A percentile compares a stretch with the other conserved stretches of the same genome.
Evolutionary conservation across 2,329 filamentous ascomycete genomes (phyloP).

Genomic region (Aspergillus texensis): DNA sequence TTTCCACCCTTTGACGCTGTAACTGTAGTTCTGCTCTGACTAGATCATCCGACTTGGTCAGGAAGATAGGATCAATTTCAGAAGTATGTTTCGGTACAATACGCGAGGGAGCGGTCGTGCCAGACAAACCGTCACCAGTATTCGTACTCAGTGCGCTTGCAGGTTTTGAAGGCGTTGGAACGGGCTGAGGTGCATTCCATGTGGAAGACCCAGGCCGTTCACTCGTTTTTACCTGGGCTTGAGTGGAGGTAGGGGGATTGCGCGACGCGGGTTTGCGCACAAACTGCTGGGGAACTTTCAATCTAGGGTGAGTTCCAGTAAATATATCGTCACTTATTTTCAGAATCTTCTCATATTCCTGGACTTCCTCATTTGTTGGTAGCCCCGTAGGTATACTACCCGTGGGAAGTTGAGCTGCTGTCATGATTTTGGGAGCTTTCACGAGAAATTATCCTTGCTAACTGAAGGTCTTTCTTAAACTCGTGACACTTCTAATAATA

Average conservation of each 20-base stretch:
- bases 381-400: conserved; percentile 31
- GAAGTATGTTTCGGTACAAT: conserved; percentile 56
- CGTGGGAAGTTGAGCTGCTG: conserved; percentile 36
- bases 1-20: conserved; percentile 80
- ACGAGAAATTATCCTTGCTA: neutral
- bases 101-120: conserved; percentile 34
- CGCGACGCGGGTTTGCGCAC: conserved; percentile 44
- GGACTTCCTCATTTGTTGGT: conserved; percentile 57
- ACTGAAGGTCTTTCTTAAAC: neutral
- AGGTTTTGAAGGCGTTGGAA: conserved; percentile 23
- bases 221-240: conserved; percentile 31
- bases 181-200: conserved; percentile 16
- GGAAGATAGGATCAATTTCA: conserved; percentile 78
- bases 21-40: conserved; percentile 79
- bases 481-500: neutral
- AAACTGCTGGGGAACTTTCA: conserved; percentile 60
- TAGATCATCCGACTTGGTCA: conserved; percentile 83
- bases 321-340: conserved; percentile 79
- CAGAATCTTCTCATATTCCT: conserved; percentile 79
- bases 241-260: conserved; percentile 33
- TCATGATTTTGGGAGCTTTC: conserved; percentile 25
- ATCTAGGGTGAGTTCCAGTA: conserved; percentile 66
- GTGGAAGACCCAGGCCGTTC: conserved; percentile 20
- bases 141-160: conserved; percentile 22
- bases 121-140: conserved; percentile 24